Percentiles rank a stretch among this genome's conserved stretches.
Conservation (phyloP, 2,329 filamentous ascomycete genomes). For the Alternaria triticimaculans region DNA sequence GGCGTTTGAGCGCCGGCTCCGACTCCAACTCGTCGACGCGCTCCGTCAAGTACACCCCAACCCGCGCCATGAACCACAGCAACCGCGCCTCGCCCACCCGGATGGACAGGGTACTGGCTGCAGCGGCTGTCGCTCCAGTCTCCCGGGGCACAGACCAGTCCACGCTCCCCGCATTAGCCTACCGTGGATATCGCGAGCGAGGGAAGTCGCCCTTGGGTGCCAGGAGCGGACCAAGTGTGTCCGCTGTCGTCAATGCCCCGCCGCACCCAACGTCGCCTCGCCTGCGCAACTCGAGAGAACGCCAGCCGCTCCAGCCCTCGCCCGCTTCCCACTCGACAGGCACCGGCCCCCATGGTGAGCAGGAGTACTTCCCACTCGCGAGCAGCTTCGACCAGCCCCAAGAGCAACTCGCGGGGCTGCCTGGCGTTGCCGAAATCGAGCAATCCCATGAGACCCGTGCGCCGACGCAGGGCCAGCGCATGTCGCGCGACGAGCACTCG, state of each 20-base stretch:
- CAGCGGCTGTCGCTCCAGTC: slow-evolving; percentile 5
- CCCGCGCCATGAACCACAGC: slow-evolving; percentile 27
- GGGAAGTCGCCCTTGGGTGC: slow-evolving; percentile 37
- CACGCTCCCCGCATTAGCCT: slow-evolving; percentile 36
- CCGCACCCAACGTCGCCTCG: slow-evolving; percentile 42
- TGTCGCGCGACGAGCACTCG: slow-evolving; percentile 14
- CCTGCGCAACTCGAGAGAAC: slow-evolving; percentile 43
- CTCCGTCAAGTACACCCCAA: slow-evolving; percentile 40
- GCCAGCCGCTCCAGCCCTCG: slow-evolving; percentile 37
- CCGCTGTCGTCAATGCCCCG: slow-evolving; percentile 39
- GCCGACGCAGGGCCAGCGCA: slow-evolving; percentile 14
- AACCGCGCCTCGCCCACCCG: slow-evolving; percentile 38
- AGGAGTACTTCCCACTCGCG: slow-evolving; percentile 33
- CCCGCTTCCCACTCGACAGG: slow-evolving; percentile 28
- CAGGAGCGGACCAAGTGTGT: slow-evolving; percentile 32
- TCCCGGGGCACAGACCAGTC: slow-evolving; percentile 22
- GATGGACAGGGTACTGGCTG: slow-evolving; percentile 24
- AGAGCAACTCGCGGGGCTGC: slow-evolving; percentile 6
- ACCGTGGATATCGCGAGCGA: slow-evolving; percentile 42
- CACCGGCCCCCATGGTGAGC: slow-evolving; percentile 28
- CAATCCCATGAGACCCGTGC: slow-evolving; percentile 7
- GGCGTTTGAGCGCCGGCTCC: slow-evolving; percentile 43
- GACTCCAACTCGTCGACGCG: slow-evolving; percentile 46
- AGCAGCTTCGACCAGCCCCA: slow-evolving; percentile 19
- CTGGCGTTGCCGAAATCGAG: slow-evolving; percentile 2